Percentiles rank a stretch among this genome's conserved stretches.
phyloP scores from a whole-genome alignment of 805 yeast genomes.

The Torulaspora quercuum region DNA sequence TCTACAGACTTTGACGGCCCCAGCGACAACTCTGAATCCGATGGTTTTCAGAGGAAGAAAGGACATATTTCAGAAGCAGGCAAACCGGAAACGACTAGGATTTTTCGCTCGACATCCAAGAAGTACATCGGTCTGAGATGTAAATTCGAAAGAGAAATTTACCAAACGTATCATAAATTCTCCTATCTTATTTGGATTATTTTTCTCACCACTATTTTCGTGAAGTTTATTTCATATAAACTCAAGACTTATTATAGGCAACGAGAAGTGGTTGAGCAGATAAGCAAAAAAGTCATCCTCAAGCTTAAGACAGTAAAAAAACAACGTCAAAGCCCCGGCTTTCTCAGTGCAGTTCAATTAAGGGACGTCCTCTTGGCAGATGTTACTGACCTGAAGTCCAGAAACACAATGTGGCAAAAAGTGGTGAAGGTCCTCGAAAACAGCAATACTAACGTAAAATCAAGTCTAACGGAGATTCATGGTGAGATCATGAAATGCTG shows the following conservation, averaged over 20 bases:
- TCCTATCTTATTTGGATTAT: conserved; percentile 21
- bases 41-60: conserved; percentile 40
- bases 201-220: conserved; percentile 14
- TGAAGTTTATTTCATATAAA: conserved; percentile 36
- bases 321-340: conserved; percentile 26
- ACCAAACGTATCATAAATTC: conserved; percentile 37
- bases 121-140: conserved; percentile 57
- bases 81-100: conserved; percentile 40
- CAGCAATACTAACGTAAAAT: conserved; percentile 59
- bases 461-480: conserved; percentile 62
- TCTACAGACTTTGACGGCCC: conserved; percentile 41
- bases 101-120: conserved; percentile 73
- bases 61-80: conserved; percentile 37
- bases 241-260: conserved; percentile 39
- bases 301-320: conserved; percentile 49
- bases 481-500: conserved; percentile 87
- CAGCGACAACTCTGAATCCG: conserved; percentile 38
- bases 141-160: conserved; percentile 50
- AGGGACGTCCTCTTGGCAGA: conserved; percentile 57
- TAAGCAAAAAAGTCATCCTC: conserved; percentile 47
- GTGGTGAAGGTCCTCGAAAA: conserved; percentile 55
- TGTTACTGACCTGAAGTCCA: conserved; percentile 30
- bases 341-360: conserved; percentile 66
- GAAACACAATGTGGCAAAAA: conserved; percentile 54
- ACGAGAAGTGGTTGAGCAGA: conserved; percentile 42